Percentiles rank a stretch among this genome's conserved stretches.
phyloP scores from a whole-genome alignment of 371 early-diverging fungal genomes.

The Mucor circinelloides region DNA sequence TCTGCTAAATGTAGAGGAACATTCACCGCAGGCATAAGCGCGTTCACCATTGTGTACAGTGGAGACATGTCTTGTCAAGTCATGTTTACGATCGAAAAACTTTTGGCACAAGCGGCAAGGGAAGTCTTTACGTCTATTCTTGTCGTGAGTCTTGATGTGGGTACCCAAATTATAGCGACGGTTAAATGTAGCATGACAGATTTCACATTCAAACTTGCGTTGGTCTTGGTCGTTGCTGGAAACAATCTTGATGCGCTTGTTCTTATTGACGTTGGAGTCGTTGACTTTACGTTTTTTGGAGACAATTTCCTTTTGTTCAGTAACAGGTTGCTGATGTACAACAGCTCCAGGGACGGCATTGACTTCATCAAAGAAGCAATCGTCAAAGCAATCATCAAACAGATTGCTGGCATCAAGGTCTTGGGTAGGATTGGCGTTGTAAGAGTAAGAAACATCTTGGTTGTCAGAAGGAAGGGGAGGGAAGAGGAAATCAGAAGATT shows the following conservation, averaged over 20 bases:
- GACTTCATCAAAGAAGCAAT: not conserved
- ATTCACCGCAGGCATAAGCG: slow-evolving; percentile 55
- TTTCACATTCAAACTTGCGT: slow-evolving; percentile 48
- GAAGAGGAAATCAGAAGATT: slow-evolving; percentile 31
- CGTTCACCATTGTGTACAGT: slow-evolving; percentile 69
- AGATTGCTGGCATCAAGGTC: slow-evolving; percentile 2
- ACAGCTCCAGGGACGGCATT: not conserved
- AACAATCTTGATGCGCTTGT: slow-evolving; percentile 3
- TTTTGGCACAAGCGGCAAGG: slow-evolving; percentile 59
- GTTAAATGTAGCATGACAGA: slow-evolving; percentile 63
- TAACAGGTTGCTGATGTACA: not conserved
- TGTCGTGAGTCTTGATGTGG: slow-evolving; percentile 74
- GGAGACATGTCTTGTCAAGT: slow-evolving; percentile 74
- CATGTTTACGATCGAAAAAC: slow-evolving; percentile 68
- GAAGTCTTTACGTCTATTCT: slow-evolving; percentile 63
- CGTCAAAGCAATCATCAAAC: slow-evolving; percentile 17
- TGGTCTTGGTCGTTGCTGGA: slow-evolving; percentile 14
- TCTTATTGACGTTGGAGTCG: slow-evolving; percentile 1
- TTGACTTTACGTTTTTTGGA: slow-evolving; percentile 17
- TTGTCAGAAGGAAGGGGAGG: slow-evolving; percentile 38
- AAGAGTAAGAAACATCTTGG: not conserved
- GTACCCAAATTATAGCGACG: slow-evolving; percentile 77
- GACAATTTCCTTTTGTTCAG: not conserved
- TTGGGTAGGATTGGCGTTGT: not conserved
- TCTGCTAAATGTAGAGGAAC: slow-evolving; percentile 66